Conservation (phyloP, 2,329 filamentous ascomycete genomes). For the Cytospora leucostoma region DNA sequence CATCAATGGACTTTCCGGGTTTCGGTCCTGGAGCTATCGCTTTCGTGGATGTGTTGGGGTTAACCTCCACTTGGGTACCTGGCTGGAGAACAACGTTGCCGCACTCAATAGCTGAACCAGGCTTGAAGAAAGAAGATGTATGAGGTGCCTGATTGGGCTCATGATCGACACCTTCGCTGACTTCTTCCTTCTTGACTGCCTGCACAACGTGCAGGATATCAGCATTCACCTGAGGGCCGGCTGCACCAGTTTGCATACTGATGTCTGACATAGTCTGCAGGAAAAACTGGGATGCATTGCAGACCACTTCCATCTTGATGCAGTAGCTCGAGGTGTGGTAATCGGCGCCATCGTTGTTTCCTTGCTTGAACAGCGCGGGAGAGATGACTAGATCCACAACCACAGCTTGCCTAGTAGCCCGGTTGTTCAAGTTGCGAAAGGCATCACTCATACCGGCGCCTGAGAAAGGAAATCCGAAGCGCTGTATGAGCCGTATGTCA, state of each 20-base stretch:
- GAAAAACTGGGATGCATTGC: too few relatives aligned
- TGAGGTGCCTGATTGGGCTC: background rate
- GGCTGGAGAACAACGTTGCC: background rate
- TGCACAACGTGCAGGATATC: too few relatives aligned
- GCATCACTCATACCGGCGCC: background rate
- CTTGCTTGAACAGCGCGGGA: slow-evolving; percentile 11
- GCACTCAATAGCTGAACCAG: background rate
- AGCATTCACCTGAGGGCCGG: too few relatives aligned
- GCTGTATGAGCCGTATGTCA: background rate
- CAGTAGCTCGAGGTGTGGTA: background rate
- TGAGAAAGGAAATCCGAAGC: background rate
- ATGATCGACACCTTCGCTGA: background rate
- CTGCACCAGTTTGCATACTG: too few relatives aligned
- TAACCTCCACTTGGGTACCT: background rate
- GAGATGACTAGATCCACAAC: slow-evolving; percentile 9
- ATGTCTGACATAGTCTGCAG: too few relatives aligned
- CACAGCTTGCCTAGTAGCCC: background rate
- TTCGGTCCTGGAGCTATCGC: background rate
- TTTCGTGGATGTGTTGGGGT: background rate
- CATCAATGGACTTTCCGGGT: background rate
- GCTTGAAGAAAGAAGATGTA: background rate
- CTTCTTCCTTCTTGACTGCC: background rate
- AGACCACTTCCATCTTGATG: slow-evolving; percentile 14
- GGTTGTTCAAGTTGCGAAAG: background rate
- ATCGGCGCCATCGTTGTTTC: slow-evolving; percentile 6